Percentiles rank a stretch among this genome's conserved stretches.
Evolutionary conservation across 2,329 filamentous ascomycete species (phyloP).

Genomic region (Phaeosphaeria sp.): DNA sequence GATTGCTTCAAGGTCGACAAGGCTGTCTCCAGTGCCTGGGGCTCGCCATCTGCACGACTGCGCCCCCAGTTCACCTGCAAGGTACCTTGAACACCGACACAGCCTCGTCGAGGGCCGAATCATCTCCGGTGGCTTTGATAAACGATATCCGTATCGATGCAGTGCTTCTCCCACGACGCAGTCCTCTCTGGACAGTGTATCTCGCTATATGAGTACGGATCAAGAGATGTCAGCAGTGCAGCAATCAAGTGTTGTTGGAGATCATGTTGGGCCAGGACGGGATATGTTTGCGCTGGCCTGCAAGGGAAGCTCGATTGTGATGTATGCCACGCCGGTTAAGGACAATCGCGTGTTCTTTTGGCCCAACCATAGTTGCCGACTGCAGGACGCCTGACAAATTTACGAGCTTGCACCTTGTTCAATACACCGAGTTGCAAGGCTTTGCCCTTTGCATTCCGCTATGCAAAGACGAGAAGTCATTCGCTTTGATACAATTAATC

Average conservation of each 20-base stretch:
- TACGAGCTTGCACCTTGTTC: neutral
- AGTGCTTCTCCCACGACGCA: neutral
- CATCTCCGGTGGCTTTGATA: neutral
- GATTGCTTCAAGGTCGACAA: neutral
- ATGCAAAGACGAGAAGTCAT: neutral
- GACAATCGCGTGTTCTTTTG: neutral
- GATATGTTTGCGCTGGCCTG: neutral
- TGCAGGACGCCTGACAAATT: neutral
- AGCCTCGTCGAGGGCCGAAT: conserved; percentile 10
- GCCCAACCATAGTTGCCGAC: neutral
- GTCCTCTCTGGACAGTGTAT: neutral
- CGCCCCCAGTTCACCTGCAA: conserved; percentile 13
- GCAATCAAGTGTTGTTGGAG: neutral
- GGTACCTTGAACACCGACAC: conserved; percentile 5
- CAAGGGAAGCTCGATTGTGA: neutral
- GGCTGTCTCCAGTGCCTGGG: conserved; percentile 7
- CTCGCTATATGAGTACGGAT: neutral
- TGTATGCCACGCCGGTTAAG: neutral
- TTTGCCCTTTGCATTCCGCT: neutral
- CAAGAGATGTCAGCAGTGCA: neutral
- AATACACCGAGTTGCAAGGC: neutral
- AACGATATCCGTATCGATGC: neutral
- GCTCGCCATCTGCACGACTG: conserved; percentile 13
- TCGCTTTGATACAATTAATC: neutral
- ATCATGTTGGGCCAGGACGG: neutral